Base-by-base conservation (phyloP, 2,329 filamentous ascomycete species). In the Aspergillus glaucus region DNA sequence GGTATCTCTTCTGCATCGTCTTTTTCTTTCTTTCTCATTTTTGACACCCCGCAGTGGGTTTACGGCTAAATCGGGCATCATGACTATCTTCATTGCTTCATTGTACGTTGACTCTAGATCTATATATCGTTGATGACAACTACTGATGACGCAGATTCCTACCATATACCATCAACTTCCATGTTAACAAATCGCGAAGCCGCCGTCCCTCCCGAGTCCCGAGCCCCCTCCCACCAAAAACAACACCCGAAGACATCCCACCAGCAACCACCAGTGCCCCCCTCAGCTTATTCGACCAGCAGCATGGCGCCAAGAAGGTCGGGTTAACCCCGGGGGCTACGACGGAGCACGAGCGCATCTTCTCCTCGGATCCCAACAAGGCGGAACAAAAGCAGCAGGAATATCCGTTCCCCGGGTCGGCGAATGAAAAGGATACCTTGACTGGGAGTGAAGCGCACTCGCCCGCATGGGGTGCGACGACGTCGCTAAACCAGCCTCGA, bases 111-210 rank as follows among this genome's bases (percentile, higher is more conserved):
- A 2, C 30, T 21, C 32, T 44, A 17, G 3, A 17, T 19, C 9
- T 22, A 10, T 26, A 5, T 28, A 6, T 44, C 12, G 15, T 14
- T 17, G 2, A 14, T 28, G 12, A 30, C 26, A 34, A 14, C 17
- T 17, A 22, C 14, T 36, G n/a, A 34, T 21, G 5, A 26, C 36
- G 14, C 17, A 95, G 91, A 49, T 95, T 95, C 66, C 80, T 96
- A 32, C 92, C 92, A 30, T 91, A 95, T 68, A 97, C 92, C 37
- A 78, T 95, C 62, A 85, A 95, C 68, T 97, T 97, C 68, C 84
- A 85, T 58, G 77, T 87, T 49, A 80, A 69, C 42, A 60, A 62
- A 17, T 53, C 57, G 22, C 59, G 60, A 46, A 51, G 61, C 24
- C 41, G 36, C 52, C 49, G 77, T 75, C 28, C 73, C 75, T 45